Conservation (phyloP, 1,284 basidiomycete species). For the Exobasidium cylindrosporum region DNA sequence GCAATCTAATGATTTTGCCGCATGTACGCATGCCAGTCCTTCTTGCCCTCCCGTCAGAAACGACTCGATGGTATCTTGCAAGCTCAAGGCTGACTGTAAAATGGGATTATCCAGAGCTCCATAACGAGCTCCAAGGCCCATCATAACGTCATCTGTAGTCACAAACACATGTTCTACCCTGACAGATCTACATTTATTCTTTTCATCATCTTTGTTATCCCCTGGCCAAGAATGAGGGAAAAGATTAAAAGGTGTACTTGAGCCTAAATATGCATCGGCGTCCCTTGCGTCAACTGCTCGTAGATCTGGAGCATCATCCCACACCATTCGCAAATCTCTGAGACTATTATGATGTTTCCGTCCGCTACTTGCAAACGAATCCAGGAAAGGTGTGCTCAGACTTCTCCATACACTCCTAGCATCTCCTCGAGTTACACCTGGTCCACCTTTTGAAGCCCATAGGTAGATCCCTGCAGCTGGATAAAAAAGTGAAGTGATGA, state of each 20-base stretch:
- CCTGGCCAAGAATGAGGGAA: constrained; percentile 1
- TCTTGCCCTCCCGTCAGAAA: neutral
- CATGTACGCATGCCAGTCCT: neutral
- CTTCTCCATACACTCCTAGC: constrained; percentile 45
- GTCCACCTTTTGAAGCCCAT: constrained; percentile 47
- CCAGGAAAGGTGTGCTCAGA: constrained; percentile 45
- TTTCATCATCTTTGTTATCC: neutral
- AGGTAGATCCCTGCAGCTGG: constrained; percentile 53
- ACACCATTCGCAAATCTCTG: constrained; percentile 49
- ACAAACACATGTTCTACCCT: constrained; percentile 48
- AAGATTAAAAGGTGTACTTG: constrained; percentile 2
- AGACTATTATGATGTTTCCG: constrained; percentile 44
- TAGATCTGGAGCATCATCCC: constrained; percentile 50
- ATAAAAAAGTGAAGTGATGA: constrained; percentile 90
- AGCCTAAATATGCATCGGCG: constrained; percentile 18
- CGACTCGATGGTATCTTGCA: constrained; percentile 38
- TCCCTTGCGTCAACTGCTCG: constrained; percentile 36
- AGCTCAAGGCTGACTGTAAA: constrained; percentile 36
- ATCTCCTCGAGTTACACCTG: constrained; percentile 41
- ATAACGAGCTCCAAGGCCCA: constrained; percentile 36
- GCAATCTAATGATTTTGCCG: constrained; percentile 18
- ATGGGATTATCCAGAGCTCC: constrained; percentile 44
- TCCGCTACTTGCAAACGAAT: constrained; percentile 42
- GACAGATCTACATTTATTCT: neutral
- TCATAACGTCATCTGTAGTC: constrained; percentile 48